A percentile compares a stretch with the other conserved stretches of the same genome.
These are phyloP conservation scores for Yamadazyma songkhlaensis DNA, from an alignment of 1,139 yeast genomes.

Conservation along the genomic window DNA sequence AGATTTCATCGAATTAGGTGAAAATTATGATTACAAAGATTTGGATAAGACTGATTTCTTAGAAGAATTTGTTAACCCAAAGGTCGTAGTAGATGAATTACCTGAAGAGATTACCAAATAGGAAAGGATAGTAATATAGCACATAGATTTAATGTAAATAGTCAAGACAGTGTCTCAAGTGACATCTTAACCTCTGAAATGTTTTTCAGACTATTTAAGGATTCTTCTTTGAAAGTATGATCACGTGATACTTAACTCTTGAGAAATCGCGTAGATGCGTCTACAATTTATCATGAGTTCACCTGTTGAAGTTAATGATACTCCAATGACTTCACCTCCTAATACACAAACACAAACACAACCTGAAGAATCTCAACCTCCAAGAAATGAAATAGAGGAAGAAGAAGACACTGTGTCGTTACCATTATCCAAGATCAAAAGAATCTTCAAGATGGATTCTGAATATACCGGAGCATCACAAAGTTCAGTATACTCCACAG, in stretches of 20 bases:
- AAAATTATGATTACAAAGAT: conserved; percentile 38
- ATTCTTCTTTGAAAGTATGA: no score
- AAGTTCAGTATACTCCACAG: conserved; percentile 78
- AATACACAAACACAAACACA: conserved; percentile 4
- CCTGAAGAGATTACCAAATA: conserved; percentile 11
- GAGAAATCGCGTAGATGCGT: neutral
- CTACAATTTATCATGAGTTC: neutral
- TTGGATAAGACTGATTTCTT: conserved; percentile 36
- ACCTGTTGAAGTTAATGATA: conserved; percentile 7
- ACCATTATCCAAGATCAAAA: conserved; percentile 80
- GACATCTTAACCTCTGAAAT: no score
- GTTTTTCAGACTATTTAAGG: no score
- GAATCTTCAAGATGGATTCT: conserved; percentile 82
- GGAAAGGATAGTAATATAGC: neutral
- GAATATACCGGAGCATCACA: conserved; percentile 76
- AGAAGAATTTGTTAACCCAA: conserved; percentile 42
- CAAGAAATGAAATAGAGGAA: conserved; percentile 7
- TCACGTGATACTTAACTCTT: no score
- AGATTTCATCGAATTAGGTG: conserved; percentile 76
- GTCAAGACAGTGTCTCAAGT: no score
- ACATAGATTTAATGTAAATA: neutral
- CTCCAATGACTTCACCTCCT: conserved; percentile 19
- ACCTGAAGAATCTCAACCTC: neutral
- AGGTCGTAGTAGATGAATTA: conserved; percentile 10
- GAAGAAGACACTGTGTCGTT: conserved; percentile 29